Evolutionary conservation across 2,329 filamentous ascomycete genomes (phyloP), one percentile per base, ranked within the genome.

Genomic region (Penicillium sp.): DNA sequence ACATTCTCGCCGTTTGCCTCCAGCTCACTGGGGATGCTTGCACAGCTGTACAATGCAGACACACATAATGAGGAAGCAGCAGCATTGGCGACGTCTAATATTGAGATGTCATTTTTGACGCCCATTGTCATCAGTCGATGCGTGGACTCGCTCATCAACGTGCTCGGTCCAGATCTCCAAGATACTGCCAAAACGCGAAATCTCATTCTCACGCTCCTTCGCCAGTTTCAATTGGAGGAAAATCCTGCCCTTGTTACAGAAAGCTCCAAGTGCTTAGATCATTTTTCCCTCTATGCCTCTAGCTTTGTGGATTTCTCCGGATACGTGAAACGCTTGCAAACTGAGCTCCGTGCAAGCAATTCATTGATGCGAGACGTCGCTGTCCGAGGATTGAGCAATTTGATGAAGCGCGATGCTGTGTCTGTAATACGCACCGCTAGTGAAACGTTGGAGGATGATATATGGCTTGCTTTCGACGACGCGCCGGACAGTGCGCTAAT

Each of bases 91-190:
- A 88, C 85, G 0, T 95, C 92, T 55, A 96, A 95, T 58, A 76
- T 95, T 23, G 89, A 95, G 63, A 73, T 93, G 52, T 86, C 92
- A 39, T 73, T 89, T 15, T 82, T 86, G 4, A 90, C 90, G 0
- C 79, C 84, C 1, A 82, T 87, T 13, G 84, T 88, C 1, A 82
- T 96, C 44, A 84, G 85, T 20, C 81, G 87, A 52, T 94, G 87
- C 51, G 82, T 95, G 18, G 89, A 96, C 63, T 92, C 89, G n/a
- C 74, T 95, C 15, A 88, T 98, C 67, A 96, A 96, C 52, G 92
- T 98, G 7, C 75, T 98, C 8, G 92, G 92, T 0, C 92, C 92
- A 0, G 93, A 98, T 64, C 70, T 98, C 14, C 92, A 96, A 62
- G 92, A 96, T 55, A 80, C 92, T 48, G 80, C 79, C 3, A 95